These are phyloP conservation scores for Diaporthe nobilis DNA, from an alignment of 2,329 filamentous ascomycete species.

Conservation along the genomic window DNA sequence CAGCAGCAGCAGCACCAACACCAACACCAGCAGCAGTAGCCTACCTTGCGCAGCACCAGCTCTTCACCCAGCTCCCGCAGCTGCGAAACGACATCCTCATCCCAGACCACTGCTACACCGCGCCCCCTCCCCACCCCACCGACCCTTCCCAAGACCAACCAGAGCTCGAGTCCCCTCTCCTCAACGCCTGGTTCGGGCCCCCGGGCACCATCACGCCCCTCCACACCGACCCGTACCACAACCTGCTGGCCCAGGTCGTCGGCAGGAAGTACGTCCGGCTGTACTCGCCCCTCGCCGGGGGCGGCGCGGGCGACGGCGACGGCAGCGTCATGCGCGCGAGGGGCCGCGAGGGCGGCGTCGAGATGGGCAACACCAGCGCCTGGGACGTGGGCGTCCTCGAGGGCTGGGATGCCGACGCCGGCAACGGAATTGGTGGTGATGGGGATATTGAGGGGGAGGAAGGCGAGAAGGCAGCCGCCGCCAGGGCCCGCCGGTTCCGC, in stretches of 20 bases:
- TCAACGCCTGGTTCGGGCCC: constrained; percentile 96
- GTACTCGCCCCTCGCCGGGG: constrained; percentile 74
- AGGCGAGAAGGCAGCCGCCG: constrained; percentile 36
- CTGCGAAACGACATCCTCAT: constrained; percentile 82
- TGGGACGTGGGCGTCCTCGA: constrained; percentile 82
- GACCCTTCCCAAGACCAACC: constrained; percentile 54
- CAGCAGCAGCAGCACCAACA: background rate
- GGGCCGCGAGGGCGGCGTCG: constrained; percentile 77
- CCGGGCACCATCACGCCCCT: constrained; percentile 89
- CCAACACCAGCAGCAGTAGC: background rate
- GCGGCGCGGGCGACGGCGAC: background rate
- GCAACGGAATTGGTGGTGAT: constrained; percentile 40
- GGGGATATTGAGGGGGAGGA: constrained; percentile 41
- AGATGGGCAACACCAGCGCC: constrained; percentile 92
- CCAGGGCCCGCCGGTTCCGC: constrained; percentile 62
- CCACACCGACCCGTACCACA: constrained; percentile 95
- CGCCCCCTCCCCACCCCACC: constrained; percentile 70
- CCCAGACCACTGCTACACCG: constrained; percentile 88
- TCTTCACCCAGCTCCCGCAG: constrained; percentile 85
- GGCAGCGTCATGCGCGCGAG: constrained; percentile 68
- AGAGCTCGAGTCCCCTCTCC: constrained; percentile 68
- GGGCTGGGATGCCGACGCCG: constrained; percentile 64
- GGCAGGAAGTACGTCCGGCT: constrained; percentile 93
- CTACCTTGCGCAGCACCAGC: constrained; percentile 93
- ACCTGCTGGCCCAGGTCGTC: constrained; percentile 90